Conservation (phyloP, 768 basidiomycete genomes). For the Pleurotus djamor region DNA sequence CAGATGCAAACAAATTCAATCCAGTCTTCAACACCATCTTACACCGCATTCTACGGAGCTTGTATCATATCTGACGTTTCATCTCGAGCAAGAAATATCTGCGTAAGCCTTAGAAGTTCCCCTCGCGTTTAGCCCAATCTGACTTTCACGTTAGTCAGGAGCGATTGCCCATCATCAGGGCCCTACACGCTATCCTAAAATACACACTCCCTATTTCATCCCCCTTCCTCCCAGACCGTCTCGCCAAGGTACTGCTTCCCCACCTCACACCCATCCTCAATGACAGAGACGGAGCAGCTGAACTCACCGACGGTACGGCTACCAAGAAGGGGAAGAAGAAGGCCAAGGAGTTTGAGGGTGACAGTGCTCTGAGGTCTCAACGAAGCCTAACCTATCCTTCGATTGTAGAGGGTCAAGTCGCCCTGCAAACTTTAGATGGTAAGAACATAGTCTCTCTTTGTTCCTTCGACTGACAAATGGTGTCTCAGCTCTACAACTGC, state of each 20-base stretch:
- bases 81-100: constrained; percentile 54
- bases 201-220: constrained; percentile 46
- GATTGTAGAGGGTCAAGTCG: constrained; percentile 44
- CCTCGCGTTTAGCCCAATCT: neutral
- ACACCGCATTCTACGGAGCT: constrained; percentile 55
- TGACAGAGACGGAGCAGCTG: constrained; percentile 1
- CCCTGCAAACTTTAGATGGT: constrained; percentile 63
- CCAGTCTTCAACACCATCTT: constrained; percentile 53
- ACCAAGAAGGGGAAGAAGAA: constrained; percentile 61
- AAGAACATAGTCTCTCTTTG: constrained; percentile 13
- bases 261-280: constrained; percentile 45
- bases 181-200: constrained; percentile 39
- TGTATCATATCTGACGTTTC: constrained; percentile 49
- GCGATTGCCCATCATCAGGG: constrained; percentile 41
- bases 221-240: constrained; percentile 45
- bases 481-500: constrained; percentile 42
- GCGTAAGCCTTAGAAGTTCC: constrained; percentile 34
- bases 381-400: constrained; percentile 47
- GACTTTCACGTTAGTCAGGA: constrained; percentile 23
- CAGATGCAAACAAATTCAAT: neutral
- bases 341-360: constrained; percentile 69
- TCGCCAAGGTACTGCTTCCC: constrained; percentile 53
- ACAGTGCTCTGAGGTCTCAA: constrained; percentile 60
- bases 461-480: neutral
- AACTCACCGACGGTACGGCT: constrained; percentile 23